Evolutionary conservation across 2,329 filamentous ascomycete species (phyloP), one percentile per base, ranked within the genome.

Genomic region (Mycosphaerella sp.): DNA sequence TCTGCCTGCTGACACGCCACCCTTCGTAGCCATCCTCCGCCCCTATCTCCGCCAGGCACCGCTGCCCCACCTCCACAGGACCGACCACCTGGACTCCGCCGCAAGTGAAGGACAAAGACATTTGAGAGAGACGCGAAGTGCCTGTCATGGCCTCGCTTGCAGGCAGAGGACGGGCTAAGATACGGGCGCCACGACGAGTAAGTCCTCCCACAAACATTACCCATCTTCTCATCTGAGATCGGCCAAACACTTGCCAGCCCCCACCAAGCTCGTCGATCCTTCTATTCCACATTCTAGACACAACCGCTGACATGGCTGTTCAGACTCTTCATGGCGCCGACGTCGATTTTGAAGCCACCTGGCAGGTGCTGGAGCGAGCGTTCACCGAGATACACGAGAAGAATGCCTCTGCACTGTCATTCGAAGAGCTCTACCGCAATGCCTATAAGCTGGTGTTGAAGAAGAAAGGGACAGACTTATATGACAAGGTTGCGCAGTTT

Each of bases 381-480:
- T 81, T 98, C 49, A 78, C 77, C 53, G 88, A 95, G 67, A 97
- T 98, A 48, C 91, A 97, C 73, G 87, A 84, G 54, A 91, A 95
- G 70, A 93, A 95, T 69, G 90, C 90, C 56, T 95, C 90, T 8
- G 79, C 80, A 12, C 81, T 98, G 2, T 95, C 91, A 1, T 98
- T 96, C 74, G 93, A 98, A 71, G 87, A 95, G 66, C 81, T 98
- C 0, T 98, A 98, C 73, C 86, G 93, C 54, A 87, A 87, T 51
- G 88, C 89, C 4, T 98, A 98, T 73, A 92, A 93, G 70, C 88
- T 97, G 17, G 92, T 97, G 1, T 75, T 96, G 36, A 87, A 86
- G 72, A 95, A 92, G 73, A 86, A 90, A 62, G 91, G 91, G 26
- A 82, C 87, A 34, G 76, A 84, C 9, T 78, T 98, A 1, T 97